Evolutionary conservation across 2,329 filamentous ascomycete genomes (phyloP).

Genomic region (Arthrobotrys pseudoclavata): DNA sequence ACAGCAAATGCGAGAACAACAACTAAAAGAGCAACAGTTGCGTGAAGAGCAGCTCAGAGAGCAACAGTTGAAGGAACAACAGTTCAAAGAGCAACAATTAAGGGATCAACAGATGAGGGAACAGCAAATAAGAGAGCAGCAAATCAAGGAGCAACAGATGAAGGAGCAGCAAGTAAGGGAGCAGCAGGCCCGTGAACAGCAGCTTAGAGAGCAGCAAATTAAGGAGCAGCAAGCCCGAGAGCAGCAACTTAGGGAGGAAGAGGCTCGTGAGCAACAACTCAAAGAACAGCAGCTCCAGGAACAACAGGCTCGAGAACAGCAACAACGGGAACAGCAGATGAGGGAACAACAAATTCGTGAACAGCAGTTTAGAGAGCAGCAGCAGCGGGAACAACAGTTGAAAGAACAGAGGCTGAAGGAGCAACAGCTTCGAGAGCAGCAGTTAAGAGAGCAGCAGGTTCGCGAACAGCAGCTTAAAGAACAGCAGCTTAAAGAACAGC

Average conservation of each 20-base stretch:
- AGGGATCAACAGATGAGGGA: conserved; percentile 31
- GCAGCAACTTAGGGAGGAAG: conserved; percentile 26
- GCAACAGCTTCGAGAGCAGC: conserved; percentile 49
- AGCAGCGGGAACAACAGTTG: conserved; percentile 46
- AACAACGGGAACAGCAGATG: conserved; percentile 40
- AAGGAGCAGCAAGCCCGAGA: conserved; percentile 24
- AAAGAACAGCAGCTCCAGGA: conserved; percentile 30
- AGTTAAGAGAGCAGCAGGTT: conserved; percentile 32
- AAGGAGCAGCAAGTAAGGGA: conserved; percentile 38
- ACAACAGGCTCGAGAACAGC: conserved; percentile 27
- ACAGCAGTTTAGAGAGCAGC: conserved; percentile 39
- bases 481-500: conserved; percentile 35
- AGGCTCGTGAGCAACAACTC: conserved; percentile 13
- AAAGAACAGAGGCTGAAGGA: conserved; percentile 32
- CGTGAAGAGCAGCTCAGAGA: conserved; percentile 37
- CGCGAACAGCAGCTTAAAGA: conserved; percentile 41
- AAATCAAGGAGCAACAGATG: conserved; percentile 30
- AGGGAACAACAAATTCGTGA: conserved; percentile 46
- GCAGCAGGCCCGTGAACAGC: conserved; percentile 1
- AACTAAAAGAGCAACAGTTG: conserved; percentile 32
- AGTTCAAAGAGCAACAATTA: conserved; percentile 1
- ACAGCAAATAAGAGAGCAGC: conserved; percentile 33
- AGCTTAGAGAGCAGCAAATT: conserved; percentile 5
- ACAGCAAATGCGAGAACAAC: conserved; percentile 22
- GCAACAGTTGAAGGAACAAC: neutral